A percentile compares a stretch with the other conserved stretches of the same genome.
phyloP scores from a whole-genome alignment of 768 basidiomycete genomes.

The Auriscalpium vulgare region DNA sequence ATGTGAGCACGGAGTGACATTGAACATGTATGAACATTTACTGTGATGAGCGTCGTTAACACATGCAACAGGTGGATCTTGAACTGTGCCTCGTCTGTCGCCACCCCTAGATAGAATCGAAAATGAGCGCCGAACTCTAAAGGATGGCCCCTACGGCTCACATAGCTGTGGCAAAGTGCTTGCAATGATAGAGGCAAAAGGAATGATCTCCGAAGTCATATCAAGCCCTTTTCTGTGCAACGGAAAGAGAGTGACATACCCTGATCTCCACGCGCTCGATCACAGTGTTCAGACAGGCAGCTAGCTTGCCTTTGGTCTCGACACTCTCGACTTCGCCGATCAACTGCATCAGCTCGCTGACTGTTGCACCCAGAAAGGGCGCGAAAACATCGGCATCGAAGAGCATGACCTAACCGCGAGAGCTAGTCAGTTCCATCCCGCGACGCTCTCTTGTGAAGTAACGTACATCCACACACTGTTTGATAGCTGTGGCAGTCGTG shows the following conservation, averaged over 20 bases:
- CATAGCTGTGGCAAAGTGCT: slow-evolving; percentile 66
- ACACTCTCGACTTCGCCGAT: slow-evolving; percentile 66
- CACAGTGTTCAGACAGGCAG: slow-evolving; percentile 57
- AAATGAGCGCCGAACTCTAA: slow-evolving; percentile 6
- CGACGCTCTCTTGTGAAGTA: slow-evolving; percentile 1
- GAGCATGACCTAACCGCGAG: slow-evolving; percentile 41
- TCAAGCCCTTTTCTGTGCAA: background rate
- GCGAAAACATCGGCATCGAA: slow-evolving; percentile 58
- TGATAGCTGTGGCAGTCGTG: slow-evolving; percentile 72
- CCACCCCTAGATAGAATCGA: slow-evolving; percentile 44
- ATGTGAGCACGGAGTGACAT: slow-evolving; percentile 1
- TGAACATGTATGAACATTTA: slow-evolving; percentile 23
- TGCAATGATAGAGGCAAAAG: slow-evolving; percentile 53
- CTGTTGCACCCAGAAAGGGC: slow-evolving; percentile 55
- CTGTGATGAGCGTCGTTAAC: slow-evolving; percentile 62
- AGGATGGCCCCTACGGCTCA: slow-evolving; percentile 28
- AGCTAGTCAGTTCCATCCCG: background rate
- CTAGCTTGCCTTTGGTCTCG: slow-evolving; percentile 73
- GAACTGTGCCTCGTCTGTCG: slow-evolving; percentile 59
- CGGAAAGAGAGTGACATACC: slow-evolving; percentile 19
- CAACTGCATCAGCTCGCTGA: slow-evolving; percentile 62
- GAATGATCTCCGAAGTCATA: slow-evolving; percentile 45
- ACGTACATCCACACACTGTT: slow-evolving; percentile 81
- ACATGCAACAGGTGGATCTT: slow-evolving; percentile 64
- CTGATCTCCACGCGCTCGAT: slow-evolving; percentile 41